phyloP scores from a whole-genome alignment of 768 basidiomycete genomes.

The Tylopilus sp. region DNA sequence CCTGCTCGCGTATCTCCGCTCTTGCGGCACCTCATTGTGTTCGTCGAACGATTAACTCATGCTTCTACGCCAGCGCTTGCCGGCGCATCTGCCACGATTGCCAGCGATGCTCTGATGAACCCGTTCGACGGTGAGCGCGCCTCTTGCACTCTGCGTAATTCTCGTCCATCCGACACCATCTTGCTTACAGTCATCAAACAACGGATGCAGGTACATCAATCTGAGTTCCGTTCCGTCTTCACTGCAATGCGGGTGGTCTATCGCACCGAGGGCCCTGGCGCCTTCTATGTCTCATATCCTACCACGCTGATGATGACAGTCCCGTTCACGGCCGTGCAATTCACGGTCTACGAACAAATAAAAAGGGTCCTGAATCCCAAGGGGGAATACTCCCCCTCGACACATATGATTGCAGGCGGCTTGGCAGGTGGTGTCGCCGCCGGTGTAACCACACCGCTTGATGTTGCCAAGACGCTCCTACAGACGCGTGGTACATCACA shows the following conservation, averaged over 20 bases:
- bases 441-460: slow-evolving; percentile 92
- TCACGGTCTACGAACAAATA: slow-evolving; percentile 91
- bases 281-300: slow-evolving; percentile 98
- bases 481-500: slow-evolving; percentile 92
- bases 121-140: slow-evolving; percentile 88
- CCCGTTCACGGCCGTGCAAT: slow-evolving; percentile 98
- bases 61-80: slow-evolving; percentile 66
- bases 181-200: slow-evolving; percentile 89
- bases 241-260: slow-evolving; percentile 87
- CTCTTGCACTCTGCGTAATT: slow-evolving; percentile 1
- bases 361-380: slow-evolving; percentile 84
- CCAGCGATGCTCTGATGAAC: slow-evolving; percentile 98
- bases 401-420: slow-evolving; percentile 91
- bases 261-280: slow-evolving; percentile 76
- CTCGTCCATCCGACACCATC: slow-evolving; percentile 11
- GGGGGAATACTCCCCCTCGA: slow-evolving; percentile 85
- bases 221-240: slow-evolving; percentile 82
- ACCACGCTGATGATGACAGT: slow-evolving; percentile 96
- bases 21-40: neutral
- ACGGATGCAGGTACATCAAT: slow-evolving; percentile 97
- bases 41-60: slow-evolving; percentile 11
- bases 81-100: slow-evolving; percentile 91
- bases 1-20: neutral
- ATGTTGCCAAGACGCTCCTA: slow-evolving; percentile 95
- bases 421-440: slow-evolving; percentile 92